Evolutionary conservation across 305 asterid species (phyloP).

Genomic region (Solanum chacoense): DNA sequence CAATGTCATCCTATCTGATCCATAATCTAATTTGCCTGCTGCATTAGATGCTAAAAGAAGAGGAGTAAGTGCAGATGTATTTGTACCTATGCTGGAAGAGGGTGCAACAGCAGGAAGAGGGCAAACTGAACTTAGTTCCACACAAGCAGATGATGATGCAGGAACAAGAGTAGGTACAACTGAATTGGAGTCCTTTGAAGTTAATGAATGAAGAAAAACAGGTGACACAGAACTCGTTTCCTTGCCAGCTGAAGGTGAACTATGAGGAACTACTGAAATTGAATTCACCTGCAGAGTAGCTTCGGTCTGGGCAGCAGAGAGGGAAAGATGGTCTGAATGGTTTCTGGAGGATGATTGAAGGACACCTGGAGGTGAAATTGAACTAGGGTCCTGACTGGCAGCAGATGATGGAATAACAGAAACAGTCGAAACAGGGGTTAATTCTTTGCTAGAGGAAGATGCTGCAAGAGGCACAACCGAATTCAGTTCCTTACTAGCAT

Average conservation of each 20-base stretch:
- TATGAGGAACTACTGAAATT: slow-evolving; percentile 21
- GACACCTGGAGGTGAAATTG: slow-evolving; percentile 23
- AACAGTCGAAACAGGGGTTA: neutral
- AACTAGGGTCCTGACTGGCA: slow-evolving; percentile 6
- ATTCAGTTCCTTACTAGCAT: neutral
- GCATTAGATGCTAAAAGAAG: slow-evolving; percentile 28
- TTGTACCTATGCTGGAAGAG: slow-evolving; percentile 1
- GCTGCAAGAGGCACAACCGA: slow-evolving; percentile 1
- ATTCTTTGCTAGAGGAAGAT: slow-evolving; percentile 6
- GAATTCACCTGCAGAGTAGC: slow-evolving; percentile 9
- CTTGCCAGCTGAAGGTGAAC: slow-evolving; percentile 1
- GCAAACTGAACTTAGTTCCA: neutral
- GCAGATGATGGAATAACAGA: neutral
- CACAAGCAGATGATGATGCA: neutral
- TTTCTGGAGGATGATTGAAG: slow-evolving; percentile 14
- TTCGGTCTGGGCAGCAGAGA: slow-evolving; percentile 16
- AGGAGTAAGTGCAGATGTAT: slow-evolving; percentile 18
- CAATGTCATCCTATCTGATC: slow-evolving; percentile 21
- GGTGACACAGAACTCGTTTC: neutral
- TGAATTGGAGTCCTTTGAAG: neutral
- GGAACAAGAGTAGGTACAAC: slow-evolving; percentile 10
- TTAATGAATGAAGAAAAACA: neutral
- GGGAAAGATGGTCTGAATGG: slow-evolving; percentile 20
- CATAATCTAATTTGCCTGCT: slow-evolving; percentile 17
- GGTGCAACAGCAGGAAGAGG: slow-evolving; percentile 6